phyloP scores from a whole-genome alignment of 108 stramenopile species.

The Bacterosira constricta region DNA sequence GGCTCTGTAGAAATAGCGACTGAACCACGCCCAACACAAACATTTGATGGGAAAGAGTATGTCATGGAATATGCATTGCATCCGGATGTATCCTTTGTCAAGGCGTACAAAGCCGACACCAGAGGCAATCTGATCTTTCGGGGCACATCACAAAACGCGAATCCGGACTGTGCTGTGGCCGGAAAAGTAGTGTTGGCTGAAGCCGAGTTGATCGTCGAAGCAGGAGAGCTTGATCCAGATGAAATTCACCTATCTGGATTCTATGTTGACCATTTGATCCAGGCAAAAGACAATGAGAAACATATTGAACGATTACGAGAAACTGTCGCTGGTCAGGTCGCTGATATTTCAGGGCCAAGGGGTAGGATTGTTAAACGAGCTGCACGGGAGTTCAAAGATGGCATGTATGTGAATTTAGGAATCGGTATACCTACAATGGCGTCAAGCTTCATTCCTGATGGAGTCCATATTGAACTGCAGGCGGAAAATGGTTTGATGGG shows the following conservation, averaged over 20 bases:
- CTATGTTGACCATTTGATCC: constrained; percentile 87
- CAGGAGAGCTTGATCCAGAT: constrained; percentile 86
- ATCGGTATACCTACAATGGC: constrained; percentile 92
- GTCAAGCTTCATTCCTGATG: constrained; percentile 83
- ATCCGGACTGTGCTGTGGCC: constrained; percentile 92
- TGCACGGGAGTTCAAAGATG: constrained; percentile 89
- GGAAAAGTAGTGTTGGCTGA: constrained; percentile 86
- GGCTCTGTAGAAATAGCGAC: constrained; percentile 68
- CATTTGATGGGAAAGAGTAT: constrained; percentile 85
- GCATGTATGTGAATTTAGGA: constrained; percentile 96
- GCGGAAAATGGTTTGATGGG: constrained; percentile 94
- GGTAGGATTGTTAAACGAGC: constrained; percentile 88
- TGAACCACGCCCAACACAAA: constrained; percentile 63
- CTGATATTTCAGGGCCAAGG: constrained; percentile 63
- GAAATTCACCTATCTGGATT: constrained; percentile 91
- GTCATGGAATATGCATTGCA: constrained; percentile 88
- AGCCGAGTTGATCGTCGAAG: constrained; percentile 89
- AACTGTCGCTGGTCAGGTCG: constrained; percentile 36
- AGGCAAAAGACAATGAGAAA: constrained; percentile 81
- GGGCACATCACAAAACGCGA: constrained; percentile 89
- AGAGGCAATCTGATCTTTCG: constrained; percentile 92
- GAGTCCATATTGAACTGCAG: constrained; percentile 89
- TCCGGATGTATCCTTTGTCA: constrained; percentile 85
- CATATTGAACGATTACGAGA: constrained; percentile 83
- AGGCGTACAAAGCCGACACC: constrained; percentile 90